These are phyloP conservation scores for Plasmodium gonderi DNA, from an alignment of 169 alveolate genomes.

Conservation along the genomic window DNA sequence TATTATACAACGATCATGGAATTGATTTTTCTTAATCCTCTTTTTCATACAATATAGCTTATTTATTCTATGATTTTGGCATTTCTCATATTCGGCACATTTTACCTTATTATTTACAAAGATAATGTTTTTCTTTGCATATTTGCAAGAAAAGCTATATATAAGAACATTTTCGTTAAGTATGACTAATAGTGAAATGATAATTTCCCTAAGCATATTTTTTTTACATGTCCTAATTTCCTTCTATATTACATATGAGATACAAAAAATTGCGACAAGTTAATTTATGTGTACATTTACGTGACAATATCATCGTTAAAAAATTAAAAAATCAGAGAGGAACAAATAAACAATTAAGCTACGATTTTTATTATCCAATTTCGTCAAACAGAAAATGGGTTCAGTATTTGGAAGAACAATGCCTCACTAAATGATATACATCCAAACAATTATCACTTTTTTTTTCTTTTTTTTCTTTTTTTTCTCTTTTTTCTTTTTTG, in stretches of 20 bases:
- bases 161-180: background rate
- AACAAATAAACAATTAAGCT: background rate
- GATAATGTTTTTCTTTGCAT: background rate
- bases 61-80: background rate
- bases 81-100: background rate
- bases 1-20: conserved; percentile 82
- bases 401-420: background rate
- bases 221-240: background rate
- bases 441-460: background rate
- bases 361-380: background rate
- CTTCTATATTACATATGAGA: background rate
- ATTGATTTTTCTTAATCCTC: conserved; percentile 65
- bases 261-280: background rate
- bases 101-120: conserved; percentile 2
- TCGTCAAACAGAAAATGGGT: background rate
- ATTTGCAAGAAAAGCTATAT: background rate
- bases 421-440: background rate
- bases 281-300: background rate
- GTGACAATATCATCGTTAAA: background rate
- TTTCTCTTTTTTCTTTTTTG: background rate
- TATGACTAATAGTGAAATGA: background rate
- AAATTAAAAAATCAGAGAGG: background rate
- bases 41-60: conserved; percentile 30
- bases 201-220: conserved; percentile 5
- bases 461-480: background rate